Base-by-base conservation (phyloP, 768 basidiomycete species). In the Tulasnella sp. region DNA sequence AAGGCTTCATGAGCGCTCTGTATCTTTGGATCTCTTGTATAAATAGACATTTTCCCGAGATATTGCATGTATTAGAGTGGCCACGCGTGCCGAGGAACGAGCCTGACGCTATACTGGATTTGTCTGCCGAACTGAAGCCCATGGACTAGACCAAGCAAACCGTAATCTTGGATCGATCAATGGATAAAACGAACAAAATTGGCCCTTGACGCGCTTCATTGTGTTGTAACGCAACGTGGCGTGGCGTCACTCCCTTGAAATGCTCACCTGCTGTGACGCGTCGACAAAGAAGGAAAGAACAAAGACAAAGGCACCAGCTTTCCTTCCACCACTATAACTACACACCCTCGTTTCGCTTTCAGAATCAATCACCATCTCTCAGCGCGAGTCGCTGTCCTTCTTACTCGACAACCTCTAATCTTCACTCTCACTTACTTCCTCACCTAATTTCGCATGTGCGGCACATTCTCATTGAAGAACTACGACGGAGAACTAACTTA, bases 381-480 rank as follows among this genome's bases (percentile, higher is more conserved):
- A 31, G 9, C 42, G 42, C 42, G 8, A 42, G 42, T 42, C 42
- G 42, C 58, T n/a, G 19, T 31, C 29, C 58, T n/a, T 70, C 31
- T n/a, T 38, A 37, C 19, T 70, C 68, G 31, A 70, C 68, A 5
- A 19, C 31, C 12, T 15, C 67, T n/a, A 42, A 70, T 37, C 68
- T 38, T 49, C 22, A 31, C 68, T 70, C 29, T 42, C 2, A 36
- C 36, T n/a, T 70, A 70, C 36, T 70, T 22, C 29, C 40, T 42
- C 17, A 25, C 17, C 9, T 37, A 70, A 37, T 38, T 70, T 70
- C n/a, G 17, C 2, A 70, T 70, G 68, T 70, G 68, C 40, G 68
- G 68, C 68, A 70, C 68, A 70, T 70, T 70, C 68, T 70, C 68
- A 8, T 42, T 70, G 37, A 70, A 70, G 31, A 42, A 15, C 4